phyloP scores from a whole-genome alignment of 2,329 filamentous ascomycete species.

The Tolypocladium inflatum region DNA sequence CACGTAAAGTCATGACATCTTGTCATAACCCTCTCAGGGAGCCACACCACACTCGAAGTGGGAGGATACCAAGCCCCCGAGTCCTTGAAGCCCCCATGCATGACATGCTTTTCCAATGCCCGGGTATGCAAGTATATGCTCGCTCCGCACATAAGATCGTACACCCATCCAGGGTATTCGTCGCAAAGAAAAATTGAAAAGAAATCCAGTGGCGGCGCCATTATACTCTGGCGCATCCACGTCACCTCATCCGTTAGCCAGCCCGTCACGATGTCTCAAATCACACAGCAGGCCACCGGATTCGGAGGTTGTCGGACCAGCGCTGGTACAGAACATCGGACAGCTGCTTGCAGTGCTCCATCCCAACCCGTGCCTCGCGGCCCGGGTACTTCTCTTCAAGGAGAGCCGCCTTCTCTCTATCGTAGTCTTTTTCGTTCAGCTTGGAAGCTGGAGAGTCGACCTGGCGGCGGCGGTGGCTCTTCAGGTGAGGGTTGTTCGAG shows the following conservation, averaged over 20 bases:
- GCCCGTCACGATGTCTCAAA: background rate
- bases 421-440: conserved; percentile 33
- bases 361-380: conserved; percentile 51
- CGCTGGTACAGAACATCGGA: conserved; percentile 84
- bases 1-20: conserved; percentile 2
- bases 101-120: conserved; percentile 7
- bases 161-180: conserved; percentile 7
- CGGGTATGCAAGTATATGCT: conserved; percentile 11
- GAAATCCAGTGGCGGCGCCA: background rate
- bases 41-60: background rate
- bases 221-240: background rate
- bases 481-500: conserved; percentile 76
- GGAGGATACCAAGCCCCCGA: background rate
- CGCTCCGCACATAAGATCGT: conserved; percentile 10
- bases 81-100: background rate
- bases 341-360: conserved; percentile 87
- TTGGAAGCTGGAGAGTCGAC: conserved; percentile 25
- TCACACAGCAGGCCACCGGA: conserved; percentile 50
- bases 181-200: conserved; percentile 1
- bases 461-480: conserved; percentile 63
- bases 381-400: conserved; percentile 46
- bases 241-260: background rate
- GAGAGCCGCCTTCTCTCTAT: conserved; percentile 36
- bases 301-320: conserved; percentile 77
- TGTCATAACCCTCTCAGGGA: background rate